phyloP scores from a whole-genome alignment of 2,329 filamentous ascomycete species.

The Penicillium sp. region DNA sequence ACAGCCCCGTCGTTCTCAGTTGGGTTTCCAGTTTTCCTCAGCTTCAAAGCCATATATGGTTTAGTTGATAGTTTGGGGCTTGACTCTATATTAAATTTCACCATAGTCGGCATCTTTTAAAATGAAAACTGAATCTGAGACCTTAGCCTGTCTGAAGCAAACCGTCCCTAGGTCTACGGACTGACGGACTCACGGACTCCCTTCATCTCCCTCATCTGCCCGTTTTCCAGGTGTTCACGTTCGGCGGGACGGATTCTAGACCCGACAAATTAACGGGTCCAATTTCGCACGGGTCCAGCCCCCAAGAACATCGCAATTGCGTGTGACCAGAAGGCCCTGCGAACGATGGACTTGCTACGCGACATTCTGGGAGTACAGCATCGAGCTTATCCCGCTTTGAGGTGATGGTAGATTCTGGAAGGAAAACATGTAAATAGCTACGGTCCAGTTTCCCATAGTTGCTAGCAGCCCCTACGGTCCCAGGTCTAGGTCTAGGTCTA shows the following conservation, averaged over 20 bases:
- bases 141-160: slow-evolving; percentile 1
- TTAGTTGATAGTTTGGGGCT: background rate
- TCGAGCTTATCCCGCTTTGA: slow-evolving; percentile 7
- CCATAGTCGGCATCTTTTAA: background rate
- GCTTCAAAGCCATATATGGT: background rate
- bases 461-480: too few species aligned
- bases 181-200: background rate
- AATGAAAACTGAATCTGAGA: background rate
- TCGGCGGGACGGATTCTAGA: slow-evolving; percentile 6
- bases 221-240: background rate
- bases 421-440: too few species aligned
- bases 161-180: background rate
- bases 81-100: too few species aligned
- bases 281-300: slow-evolving; percentile 11
- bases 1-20: background rate
- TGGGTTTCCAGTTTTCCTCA: slow-evolving; percentile 10
- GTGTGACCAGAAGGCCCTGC: slow-evolving; percentile 9
- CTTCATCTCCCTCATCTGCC: background rate
- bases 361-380: slow-evolving; percentile 3
- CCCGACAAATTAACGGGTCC: slow-evolving; percentile 8
- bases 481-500: too few species aligned
- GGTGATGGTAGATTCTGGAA: slow-evolving; percentile 11
- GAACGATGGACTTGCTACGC: slow-evolving; percentile 12
- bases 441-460: too few species aligned
- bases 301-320: slow-evolving; percentile 3